A percentile compares a stretch with the other conserved stretches of the same genome.
phyloP scores from a whole-genome alignment of 345 rosid genomes.

The Diplotaxis tenuifolia region DNA sequence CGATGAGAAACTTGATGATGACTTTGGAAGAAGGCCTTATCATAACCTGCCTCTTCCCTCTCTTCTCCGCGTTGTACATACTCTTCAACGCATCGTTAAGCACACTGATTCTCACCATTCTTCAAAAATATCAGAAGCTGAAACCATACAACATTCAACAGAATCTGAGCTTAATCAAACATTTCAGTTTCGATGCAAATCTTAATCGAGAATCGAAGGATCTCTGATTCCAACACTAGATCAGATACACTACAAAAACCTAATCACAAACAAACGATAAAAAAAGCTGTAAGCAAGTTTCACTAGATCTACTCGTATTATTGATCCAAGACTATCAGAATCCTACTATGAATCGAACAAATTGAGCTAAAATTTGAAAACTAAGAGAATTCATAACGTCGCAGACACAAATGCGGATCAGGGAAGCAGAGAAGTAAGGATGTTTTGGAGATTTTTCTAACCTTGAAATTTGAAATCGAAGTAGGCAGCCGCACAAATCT shows the following conservation, averaged over 20 bases:
- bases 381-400: background rate
- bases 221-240: background rate
- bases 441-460: background rate
- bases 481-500: constrained; percentile 25
- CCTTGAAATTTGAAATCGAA: constrained; percentile 20
- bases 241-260: background rate
- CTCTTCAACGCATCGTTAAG: constrained; percentile 84
- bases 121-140: constrained; percentile 28
- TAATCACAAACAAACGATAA: background rate
- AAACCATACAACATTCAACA: background rate
- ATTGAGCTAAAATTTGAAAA: background rate
- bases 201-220: background rate
- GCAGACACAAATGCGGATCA: background rate
- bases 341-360: background rate
- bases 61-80: constrained; percentile 83
- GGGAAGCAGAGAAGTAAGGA: background rate
- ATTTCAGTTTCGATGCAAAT: too few species aligned
- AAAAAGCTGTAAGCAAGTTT: background rate
- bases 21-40: constrained; percentile 86
- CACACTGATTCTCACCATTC: constrained; percentile 76
- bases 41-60: constrained; percentile 80
- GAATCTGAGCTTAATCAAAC: background rate
- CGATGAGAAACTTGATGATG: constrained; percentile 73
- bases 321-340: background rate
- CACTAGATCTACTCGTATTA: background rate